Evolutionary conservation across 2,329 filamentous ascomycete species (phyloP).

Genomic region (Fusarium papillatum): DNA sequence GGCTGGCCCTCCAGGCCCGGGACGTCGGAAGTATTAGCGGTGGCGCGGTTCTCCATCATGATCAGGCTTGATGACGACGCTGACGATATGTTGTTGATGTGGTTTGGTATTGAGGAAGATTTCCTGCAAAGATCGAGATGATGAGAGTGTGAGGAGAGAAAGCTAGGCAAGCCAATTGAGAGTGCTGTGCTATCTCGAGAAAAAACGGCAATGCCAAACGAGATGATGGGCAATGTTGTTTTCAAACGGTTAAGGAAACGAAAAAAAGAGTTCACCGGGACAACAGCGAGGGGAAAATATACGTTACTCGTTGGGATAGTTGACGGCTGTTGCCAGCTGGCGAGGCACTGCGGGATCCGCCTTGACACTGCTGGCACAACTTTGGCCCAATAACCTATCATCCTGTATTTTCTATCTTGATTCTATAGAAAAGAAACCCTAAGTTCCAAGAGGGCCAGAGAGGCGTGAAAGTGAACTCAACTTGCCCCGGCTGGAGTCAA

Average conservation of each 20-base stretch:
- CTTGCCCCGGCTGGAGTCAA: conserved; percentile 37
- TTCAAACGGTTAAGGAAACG: background rate
- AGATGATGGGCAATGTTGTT: background rate
- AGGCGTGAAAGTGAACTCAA: background rate
- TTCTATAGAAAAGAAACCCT: background rate
- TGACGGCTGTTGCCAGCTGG: conserved; percentile 21
- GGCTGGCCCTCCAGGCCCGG: background rate
- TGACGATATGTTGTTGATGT: background rate
- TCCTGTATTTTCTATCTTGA: background rate
- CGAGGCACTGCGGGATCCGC: background rate
- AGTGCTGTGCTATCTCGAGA: background rate
- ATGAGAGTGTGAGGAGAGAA: background rate
- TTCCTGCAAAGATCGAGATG: background rate
- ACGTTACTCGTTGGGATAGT: background rate
- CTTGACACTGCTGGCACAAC: background rate
- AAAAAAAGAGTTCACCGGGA: background rate
- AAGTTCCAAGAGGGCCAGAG: background rate
- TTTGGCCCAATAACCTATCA: background rate
- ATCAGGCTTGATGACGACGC: background rate
- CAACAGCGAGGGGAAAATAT: conserved; percentile 6
- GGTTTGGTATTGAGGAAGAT: background rate
- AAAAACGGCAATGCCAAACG: background rate
- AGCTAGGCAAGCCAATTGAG: background rate
- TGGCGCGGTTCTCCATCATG: background rate
- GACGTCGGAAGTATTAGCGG: conserved; percentile 3